Evolutionary conservation across 78 protist species (phyloP), one percentile per base, ranked within the genome.

Genomic region (Mastigamoeba balamuthi): DNA sequence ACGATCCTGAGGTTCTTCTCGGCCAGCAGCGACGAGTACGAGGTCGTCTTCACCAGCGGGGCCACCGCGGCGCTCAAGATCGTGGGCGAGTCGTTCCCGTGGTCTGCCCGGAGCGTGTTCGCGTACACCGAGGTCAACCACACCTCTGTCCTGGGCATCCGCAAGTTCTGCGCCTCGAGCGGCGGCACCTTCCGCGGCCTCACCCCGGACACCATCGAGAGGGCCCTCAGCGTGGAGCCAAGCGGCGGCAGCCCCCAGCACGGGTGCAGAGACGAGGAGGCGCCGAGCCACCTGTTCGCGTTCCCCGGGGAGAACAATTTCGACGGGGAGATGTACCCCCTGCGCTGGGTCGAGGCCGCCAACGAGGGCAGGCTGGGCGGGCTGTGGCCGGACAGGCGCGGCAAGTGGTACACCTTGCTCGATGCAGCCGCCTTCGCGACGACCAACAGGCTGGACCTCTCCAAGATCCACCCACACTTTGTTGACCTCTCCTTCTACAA

Each of bases 11-110:
- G n/a, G n/a, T n/a, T n/a, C n/a, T n/a, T n/a, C n/a, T n/a, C n/a
- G n/a, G n/a, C n/a, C n/a, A n/a, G n/a, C n/a, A n/a, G n/a, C n/a
- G n/a, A n/a, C n/a, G n/a, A n/a, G n/a, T n/a, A n/a, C n/a, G n/a
- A n/a, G n/a, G n/a, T n/a, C n/a, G n/a, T 53, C 63, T 30, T 53
- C 66, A 4, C 4, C 23, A 27, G 7, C 8, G 76, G 89, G 25
- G 70, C 81, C 58, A 92, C 95, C 7, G 93, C 79, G 35, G 52
- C 80, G 25, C 53, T 92, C 30, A 82, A 87, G 69, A 48, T 75
- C 37, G 86, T 92, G 10, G 94, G 93, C 0, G 94, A 89, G 53
- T 80, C 79, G 2, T 89, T 92, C 58, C 81, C 87, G 9, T 92
- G 95, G 95, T 4, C n/a, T 1, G 4, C 41, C 5, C 33, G 33